These are phyloP conservation scores for Pleurotus salmoneostramineus DNA, from an alignment of 768 basidiomycete species.

Conservation along the genomic window DNA sequence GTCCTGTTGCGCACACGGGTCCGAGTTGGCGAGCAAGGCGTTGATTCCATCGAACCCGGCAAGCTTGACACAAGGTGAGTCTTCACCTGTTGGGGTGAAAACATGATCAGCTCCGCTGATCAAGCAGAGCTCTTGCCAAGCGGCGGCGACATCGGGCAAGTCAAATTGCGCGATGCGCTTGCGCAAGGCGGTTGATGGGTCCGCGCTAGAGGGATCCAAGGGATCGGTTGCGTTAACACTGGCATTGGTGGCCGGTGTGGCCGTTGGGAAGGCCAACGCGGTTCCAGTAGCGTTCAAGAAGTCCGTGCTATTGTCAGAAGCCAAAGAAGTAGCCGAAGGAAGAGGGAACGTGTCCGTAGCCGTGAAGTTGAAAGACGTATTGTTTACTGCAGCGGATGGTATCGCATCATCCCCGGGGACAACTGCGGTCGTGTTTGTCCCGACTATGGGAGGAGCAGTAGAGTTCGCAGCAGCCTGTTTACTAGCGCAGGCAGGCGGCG, in stretches of 20 bases:
- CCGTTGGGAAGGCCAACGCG: background rate
- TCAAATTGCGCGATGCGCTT: conserved; percentile 25
- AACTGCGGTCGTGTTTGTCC: conserved; percentile 12
- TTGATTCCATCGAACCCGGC: conserved; percentile 36
- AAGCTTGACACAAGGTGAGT: conserved; percentile 33
- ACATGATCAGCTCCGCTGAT: conserved; percentile 33
- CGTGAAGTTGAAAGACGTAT: background rate
- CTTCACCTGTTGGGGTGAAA: conserved; percentile 19
- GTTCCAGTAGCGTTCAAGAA: conserved; percentile 14
- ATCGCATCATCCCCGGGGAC: conserved; percentile 7
- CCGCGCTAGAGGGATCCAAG: conserved; percentile 12
- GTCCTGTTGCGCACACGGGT: conserved; percentile 46
- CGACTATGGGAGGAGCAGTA: conserved; percentile 12
- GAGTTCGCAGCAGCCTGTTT: conserved; percentile 16
- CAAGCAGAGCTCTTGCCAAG: conserved; percentile 43
- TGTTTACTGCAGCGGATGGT: background rate
- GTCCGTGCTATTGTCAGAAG: background rate
- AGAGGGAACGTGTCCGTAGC: background rate
- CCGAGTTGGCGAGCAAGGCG: conserved; percentile 40
- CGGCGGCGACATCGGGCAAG: conserved; percentile 31
- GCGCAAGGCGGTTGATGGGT: background rate
- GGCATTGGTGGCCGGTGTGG: conserved; percentile 4
- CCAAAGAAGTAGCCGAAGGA: background rate
- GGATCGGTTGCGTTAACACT: conserved; percentile 6
- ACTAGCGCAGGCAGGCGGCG: conserved; percentile 27